A percentile compares a stretch with the other conserved stretches of the same genome.
Evolutionary conservation across 148 eudicot species (phyloP).

Genomic region (Dianthus caryophyllus): DNA sequence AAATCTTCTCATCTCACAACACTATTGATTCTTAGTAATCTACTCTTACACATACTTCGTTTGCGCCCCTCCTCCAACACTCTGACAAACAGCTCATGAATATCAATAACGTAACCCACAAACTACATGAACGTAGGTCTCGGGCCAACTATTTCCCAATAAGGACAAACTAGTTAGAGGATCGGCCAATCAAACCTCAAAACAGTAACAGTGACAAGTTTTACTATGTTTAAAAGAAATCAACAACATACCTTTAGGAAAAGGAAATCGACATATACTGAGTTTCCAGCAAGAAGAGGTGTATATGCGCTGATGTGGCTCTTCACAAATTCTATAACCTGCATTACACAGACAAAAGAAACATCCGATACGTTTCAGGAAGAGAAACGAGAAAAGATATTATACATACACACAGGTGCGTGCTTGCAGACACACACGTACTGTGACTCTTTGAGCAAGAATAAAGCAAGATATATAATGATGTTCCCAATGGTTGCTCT

Average conservation of each 20-base stretch:
- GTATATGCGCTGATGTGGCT: not conserved
- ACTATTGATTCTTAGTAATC: too few species aligned
- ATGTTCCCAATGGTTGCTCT: not conserved
- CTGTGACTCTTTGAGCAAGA: too few species aligned
- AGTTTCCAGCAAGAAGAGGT: constrained; percentile 14
- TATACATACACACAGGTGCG: not conserved
- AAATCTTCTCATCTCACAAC: too few species aligned
- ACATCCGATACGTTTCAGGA: not conserved
- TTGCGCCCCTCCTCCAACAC: too few species aligned
- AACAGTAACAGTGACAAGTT: not conserved
- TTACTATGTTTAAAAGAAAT: not conserved
- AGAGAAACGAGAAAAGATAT: not conserved
- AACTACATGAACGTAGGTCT: too few species aligned
- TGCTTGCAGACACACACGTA: not conserved
- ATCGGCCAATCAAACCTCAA: too few species aligned
- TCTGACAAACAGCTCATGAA: too few species aligned
- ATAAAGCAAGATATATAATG: not conserved
- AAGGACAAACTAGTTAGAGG: too few species aligned
- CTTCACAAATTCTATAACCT: constrained; percentile 14
- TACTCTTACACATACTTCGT: too few species aligned
- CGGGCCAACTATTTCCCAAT: too few species aligned
- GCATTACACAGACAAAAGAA: not conserved
- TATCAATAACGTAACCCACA: too few species aligned
- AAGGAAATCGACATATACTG: constrained; percentile 4
- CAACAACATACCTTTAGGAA: constrained; percentile 6